These are phyloP conservation scores for Phytopythium helicoides DNA, from an alignment of 352 stramenopile species.

Conservation along the genomic window DNA sequence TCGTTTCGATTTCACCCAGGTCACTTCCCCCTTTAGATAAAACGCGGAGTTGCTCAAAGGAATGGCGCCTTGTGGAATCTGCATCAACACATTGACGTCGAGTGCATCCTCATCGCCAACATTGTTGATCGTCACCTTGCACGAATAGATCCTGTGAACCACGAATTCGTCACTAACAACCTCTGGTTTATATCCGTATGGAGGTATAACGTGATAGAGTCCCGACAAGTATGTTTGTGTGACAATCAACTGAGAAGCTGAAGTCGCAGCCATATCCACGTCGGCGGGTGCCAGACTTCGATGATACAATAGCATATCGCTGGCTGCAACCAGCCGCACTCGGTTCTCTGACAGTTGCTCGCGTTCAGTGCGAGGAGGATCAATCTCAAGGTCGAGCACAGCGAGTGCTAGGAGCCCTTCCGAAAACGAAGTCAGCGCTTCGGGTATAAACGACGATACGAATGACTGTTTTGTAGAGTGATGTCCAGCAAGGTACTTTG, in stretches of 20 bases:
- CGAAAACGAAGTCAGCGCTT: slow-evolving; percentile 36
- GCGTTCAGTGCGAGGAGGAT: slow-evolving; percentile 14
- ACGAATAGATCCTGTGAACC: slow-evolving; percentile 44
- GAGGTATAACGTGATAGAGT: too few relatives aligned
- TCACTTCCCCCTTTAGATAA: slow-evolving; percentile 47
- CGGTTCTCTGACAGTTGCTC: slow-evolving; percentile 11
- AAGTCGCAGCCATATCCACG: slow-evolving; percentile 23
- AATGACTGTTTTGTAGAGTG: slow-evolving; percentile 19
- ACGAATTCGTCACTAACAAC: slow-evolving; percentile 56
- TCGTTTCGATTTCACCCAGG: slow-evolving; percentile 32
- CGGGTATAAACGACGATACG: slow-evolving; percentile 55
- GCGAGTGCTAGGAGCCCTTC: slow-evolving; percentile 63
- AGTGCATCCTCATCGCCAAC: slow-evolving; percentile 27
- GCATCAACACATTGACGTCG: slow-evolving; percentile 49
- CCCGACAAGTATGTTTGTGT: too few relatives aligned
- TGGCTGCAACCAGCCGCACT: slow-evolving; percentile 14
- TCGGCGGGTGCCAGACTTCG: slow-evolving; percentile 33
- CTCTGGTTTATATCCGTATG: too few relatives aligned
- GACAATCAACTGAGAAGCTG: slow-evolving; percentile 42
- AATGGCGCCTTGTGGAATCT: slow-evolving; percentile 60
- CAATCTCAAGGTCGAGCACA: slow-evolving; percentile 28
- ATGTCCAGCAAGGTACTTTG: slow-evolving; percentile 17
- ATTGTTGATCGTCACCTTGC: slow-evolving; percentile 57
- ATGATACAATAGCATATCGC: slow-evolving; percentile 46
- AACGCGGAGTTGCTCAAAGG: slow-evolving; percentile 36